Evolutionary conservation across 208 protist species (phyloP).

Genomic region (Histomonas meleagridis): DNA sequence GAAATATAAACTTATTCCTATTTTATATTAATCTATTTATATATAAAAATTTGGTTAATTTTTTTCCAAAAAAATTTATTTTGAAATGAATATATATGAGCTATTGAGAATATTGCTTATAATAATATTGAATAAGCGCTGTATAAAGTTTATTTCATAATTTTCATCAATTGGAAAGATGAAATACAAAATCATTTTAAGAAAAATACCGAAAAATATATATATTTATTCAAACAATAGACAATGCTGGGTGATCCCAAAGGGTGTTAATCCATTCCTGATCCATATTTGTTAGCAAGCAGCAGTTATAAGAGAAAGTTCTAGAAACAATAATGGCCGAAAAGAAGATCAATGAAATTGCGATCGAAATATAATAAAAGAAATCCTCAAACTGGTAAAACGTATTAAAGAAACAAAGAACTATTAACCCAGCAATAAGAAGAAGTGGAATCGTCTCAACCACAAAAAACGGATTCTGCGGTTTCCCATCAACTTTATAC

Average conservation of each 20-base stretch:
- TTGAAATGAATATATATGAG: too few species aligned
- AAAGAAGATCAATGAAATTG: background rate
- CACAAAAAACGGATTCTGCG: background rate
- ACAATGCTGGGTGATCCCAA: slow-evolving; percentile 34
- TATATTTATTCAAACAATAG: too few species aligned
- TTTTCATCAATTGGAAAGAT: too few species aligned
- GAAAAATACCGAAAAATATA: too few species aligned
- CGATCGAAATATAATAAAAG: background rate
- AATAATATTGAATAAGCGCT: too few species aligned
- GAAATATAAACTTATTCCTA: too few species aligned
- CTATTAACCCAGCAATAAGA: background rate
- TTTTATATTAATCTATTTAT: too few species aligned
- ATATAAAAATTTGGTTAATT: too few species aligned
- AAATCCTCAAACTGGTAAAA: background rate
- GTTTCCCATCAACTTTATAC: background rate
- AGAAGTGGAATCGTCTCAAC: background rate
- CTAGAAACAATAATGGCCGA: background rate
- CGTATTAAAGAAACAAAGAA: background rate
- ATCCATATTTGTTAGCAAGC: background rate
- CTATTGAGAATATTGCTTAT: too few species aligned
- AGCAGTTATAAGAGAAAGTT: background rate
- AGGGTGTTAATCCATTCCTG: background rate
- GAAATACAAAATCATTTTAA: too few species aligned
- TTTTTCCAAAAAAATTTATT: too few species aligned
- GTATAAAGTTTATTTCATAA: too few species aligned